phyloP scores from a whole-genome alignment of 768 basidiomycete species.

The Mycena crocata region DNA sequence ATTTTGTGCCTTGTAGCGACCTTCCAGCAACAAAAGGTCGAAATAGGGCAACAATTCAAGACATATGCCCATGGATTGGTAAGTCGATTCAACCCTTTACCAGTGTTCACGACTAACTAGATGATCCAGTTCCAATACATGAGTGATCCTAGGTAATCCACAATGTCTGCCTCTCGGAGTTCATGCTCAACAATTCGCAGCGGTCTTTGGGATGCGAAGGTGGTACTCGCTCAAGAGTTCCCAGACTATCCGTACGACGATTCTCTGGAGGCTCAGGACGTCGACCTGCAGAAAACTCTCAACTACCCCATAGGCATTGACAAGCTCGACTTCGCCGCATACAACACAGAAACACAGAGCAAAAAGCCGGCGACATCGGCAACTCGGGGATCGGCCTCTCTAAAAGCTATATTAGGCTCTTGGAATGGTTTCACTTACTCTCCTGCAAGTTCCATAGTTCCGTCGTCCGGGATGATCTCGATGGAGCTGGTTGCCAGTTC shows the following conservation, averaged over 20 bases:
- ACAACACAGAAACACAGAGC: slow-evolving; percentile 21
- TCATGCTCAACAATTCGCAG: too few species aligned
- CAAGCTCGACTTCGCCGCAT: slow-evolving; percentile 34
- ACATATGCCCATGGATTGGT: slow-evolving; percentile 43
- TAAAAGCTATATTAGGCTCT: slow-evolving; percentile 31
- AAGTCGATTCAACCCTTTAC: neutral
- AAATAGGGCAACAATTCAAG: slow-evolving; percentile 39
- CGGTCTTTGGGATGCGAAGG: slow-evolving; percentile 29
- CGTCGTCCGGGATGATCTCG: slow-evolving; percentile 25
- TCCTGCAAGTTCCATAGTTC: slow-evolving; percentile 8
- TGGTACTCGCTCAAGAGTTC: slow-evolving; percentile 29
- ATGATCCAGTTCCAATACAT: slow-evolving; percentile 28
- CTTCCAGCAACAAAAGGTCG: slow-evolving; percentile 42
- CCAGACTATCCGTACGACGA: slow-evolving; percentile 38
- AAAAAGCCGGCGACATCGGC: neutral
- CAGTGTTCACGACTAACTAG: neutral
- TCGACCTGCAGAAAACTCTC: slow-evolving; percentile 31
- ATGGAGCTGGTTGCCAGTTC: slow-evolving; percentile 17
- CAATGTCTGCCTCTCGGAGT: too few species aligned
- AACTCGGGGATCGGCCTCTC: slow-evolving; percentile 12
- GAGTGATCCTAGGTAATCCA: too few species aligned
- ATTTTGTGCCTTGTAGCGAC: slow-evolving; percentile 30
- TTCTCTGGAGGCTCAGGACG: slow-evolving; percentile 31
- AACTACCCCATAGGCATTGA: slow-evolving; percentile 37
- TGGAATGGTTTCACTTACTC: slow-evolving; percentile 40